Evolutionary conservation across 345 rosid genomes (phyloP), one percentile per base, ranked within the genome.

Genomic region (Abelmoschus esculentus): DNA sequence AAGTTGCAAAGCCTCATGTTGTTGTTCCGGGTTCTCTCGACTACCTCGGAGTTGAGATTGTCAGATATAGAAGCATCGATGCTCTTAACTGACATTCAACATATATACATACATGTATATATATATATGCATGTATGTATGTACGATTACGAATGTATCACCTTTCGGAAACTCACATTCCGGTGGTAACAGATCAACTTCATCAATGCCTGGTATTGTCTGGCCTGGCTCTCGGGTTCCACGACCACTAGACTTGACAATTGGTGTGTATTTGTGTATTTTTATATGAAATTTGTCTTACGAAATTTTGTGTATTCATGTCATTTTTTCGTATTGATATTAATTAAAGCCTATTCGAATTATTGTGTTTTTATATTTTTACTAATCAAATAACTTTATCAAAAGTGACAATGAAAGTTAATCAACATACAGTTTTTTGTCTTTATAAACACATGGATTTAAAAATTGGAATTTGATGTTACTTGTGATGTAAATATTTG

Each of bases 1-100:
- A 86, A 74, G 76, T 90, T 15, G 82, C 77, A 59, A 93, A 93
- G 85, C 97, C 98, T 64, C 93, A 89, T 74, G 96, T 93, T 46
- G 89, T 97, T 9, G 87, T 93, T 55, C 80, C 71, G 17, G 91
- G 87, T 70, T 70, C 85, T 26, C 70, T 92, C 13, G 97, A 87
- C 69, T 89, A 84, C 70, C 70, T 90, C 73, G 98, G 98, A 5
- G 83, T 93, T 26, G 98, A 93, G 88, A 90, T 92, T 62, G 40
- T 81, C 70, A 78, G 93, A 78, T 59, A 77, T 73, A 77, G 71
- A 54, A 65, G 70, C 14, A n/a, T 13, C 17, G 69, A 74, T 46
- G 75, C 59, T 34, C 26, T 22, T 46, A 46, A 65, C 5, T 65
- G 55, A 65, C 55, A 36, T 7, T 63, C 22, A 1, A 1, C 2